Percentiles rank a stretch among this genome's conserved stretches.
phyloP scores from a whole-genome alignment of 768 basidiomycete species.

The Xerocomellus amylosporus region DNA sequence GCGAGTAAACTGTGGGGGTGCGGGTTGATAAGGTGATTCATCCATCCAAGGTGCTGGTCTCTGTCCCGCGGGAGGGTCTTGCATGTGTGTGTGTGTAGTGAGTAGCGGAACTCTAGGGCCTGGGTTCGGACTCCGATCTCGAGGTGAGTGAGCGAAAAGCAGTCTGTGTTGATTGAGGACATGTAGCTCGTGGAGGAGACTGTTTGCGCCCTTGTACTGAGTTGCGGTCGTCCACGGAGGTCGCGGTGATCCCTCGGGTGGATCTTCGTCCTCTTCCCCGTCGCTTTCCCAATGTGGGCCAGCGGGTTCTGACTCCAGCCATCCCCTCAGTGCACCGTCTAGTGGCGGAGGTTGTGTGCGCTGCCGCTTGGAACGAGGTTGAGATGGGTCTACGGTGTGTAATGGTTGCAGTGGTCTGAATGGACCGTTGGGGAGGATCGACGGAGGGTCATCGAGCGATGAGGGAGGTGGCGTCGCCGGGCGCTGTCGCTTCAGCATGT shows the following conservation, averaged over 20 bases:
- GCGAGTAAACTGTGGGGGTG: neutral
- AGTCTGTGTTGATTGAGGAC: slow-evolving; percentile 63
- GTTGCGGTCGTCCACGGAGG: slow-evolving; percentile 16
- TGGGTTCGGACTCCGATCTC: slow-evolving; percentile 7
- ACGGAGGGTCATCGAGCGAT: slow-evolving; percentile 27
- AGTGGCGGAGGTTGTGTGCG: slow-evolving; percentile 50
- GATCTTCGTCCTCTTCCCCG: slow-evolving; percentile 35
- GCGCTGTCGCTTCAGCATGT: slow-evolving; percentile 57
- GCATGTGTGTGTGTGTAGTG: neutral
- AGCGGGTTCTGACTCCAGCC: slow-evolving; percentile 26
- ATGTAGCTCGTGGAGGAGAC: slow-evolving; percentile 67
- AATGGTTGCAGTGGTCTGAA: slow-evolving; percentile 11
- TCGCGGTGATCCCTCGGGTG: slow-evolving; percentile 27
- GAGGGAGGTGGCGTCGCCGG: slow-evolving; percentile 43
- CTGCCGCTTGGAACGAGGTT: slow-evolving; percentile 49
- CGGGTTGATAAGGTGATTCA: slow-evolving; percentile 5
- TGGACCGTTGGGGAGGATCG: slow-evolving; percentile 12
- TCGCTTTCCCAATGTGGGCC: slow-evolving; percentile 21
- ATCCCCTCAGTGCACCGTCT: slow-evolving; percentile 52
- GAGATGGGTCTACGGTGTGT: slow-evolving; percentile 8
- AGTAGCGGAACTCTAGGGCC: neutral
- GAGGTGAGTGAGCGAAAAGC: slow-evolving; percentile 32
- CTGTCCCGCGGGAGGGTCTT: slow-evolving; percentile 1
- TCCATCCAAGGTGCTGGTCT: neutral
- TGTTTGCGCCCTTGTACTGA: slow-evolving; percentile 62